phyloP scores from a whole-genome alignment of 306 rosid species.

The Lotus japonicus region DNA sequence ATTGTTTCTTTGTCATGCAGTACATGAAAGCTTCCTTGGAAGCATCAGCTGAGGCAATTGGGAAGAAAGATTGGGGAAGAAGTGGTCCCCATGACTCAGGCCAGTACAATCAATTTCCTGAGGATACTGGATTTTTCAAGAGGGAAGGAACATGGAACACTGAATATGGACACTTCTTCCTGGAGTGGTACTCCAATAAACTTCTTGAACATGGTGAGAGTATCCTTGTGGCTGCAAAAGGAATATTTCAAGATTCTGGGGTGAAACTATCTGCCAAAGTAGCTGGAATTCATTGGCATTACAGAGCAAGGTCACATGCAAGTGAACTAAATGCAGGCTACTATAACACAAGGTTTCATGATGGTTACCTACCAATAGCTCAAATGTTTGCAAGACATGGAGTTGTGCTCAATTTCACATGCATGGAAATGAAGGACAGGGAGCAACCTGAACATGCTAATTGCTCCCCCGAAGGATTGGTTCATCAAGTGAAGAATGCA shows the following conservation, averaged over 20 bases:
- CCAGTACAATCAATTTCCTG: slow-evolving; percentile 72
- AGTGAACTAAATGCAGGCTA: slow-evolving; percentile 89
- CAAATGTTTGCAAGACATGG: slow-evolving; percentile 56
- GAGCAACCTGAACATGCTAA: slow-evolving; percentile 61
- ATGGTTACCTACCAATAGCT: slow-evolving; percentile 67
- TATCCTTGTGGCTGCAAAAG: slow-evolving; percentile 60
- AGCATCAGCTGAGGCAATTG: slow-evolving; percentile 70
- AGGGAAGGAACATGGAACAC: slow-evolving; percentile 80
- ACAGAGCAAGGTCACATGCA: slow-evolving; percentile 70
- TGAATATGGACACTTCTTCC: slow-evolving; percentile 73
- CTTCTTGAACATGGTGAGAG: slow-evolving; percentile 71
- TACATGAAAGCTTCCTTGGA: slow-evolving; percentile 80
- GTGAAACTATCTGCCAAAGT: slow-evolving; percentile 73
- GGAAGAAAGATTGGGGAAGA: slow-evolving; percentile 76
- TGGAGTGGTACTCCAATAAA: slow-evolving; percentile 75
- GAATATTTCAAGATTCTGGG: slow-evolving; percentile 52
- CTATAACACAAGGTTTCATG: slow-evolving; percentile 60
- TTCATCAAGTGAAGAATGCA: slow-evolving; percentile 68
- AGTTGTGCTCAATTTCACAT: slow-evolving; percentile 74
- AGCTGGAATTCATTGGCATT: slow-evolving; percentile 98
- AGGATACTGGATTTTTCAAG: slow-evolving; percentile 67
- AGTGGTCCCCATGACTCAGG: slow-evolving; percentile 83
- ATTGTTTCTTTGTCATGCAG: slow-evolving; percentile 35
- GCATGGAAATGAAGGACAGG: slow-evolving; percentile 89
- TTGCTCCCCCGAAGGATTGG: slow-evolving; percentile 86